phyloP scores from a whole-genome alignment of 208 protist species.

The Lotmaria passim region DNA sequence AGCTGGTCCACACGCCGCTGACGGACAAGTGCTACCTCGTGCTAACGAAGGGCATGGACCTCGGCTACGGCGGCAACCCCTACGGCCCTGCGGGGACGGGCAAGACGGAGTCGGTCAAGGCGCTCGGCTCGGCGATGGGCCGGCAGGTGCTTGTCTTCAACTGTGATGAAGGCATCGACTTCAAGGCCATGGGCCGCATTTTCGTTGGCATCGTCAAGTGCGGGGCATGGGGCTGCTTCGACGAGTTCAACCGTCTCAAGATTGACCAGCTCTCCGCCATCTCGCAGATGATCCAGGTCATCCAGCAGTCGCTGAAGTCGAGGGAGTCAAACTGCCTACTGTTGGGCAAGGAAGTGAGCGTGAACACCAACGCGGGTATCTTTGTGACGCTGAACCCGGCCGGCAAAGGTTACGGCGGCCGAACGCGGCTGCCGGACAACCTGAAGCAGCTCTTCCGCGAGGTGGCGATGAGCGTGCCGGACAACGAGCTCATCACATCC shows the following conservation, averaged over 20 bases:
- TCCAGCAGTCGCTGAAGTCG: conserved; percentile 92
- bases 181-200: conserved; percentile 94
- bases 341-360: conserved; percentile 68
- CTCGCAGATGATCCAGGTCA: conserved; percentile 95
- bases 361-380: conserved; percentile 91
- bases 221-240: conserved; percentile 95
- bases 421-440: conserved; percentile 98
- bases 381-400: conserved; percentile 98
- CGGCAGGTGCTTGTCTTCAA: conserved; percentile 96
- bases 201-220: conserved; percentile 95
- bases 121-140: conserved; percentile 91
- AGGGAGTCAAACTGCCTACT: conserved; percentile 79
- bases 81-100: conserved; percentile 97
- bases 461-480: conserved; percentile 98
- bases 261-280: conserved; percentile 95
- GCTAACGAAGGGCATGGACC: conserved; percentile 96
- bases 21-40: conserved; percentile 97
- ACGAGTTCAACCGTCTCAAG: conserved; percentile 96
- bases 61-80: conserved; percentile 97
- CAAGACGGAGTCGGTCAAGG: conserved; percentile 98
- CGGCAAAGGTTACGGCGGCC: conserved; percentile 96
- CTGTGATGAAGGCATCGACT: conserved; percentile 96
- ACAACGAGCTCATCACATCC: conserved; percentile 96
- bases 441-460: conserved; percentile 98
- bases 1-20: conserved; percentile 94